Evolutionary conservation across 176 grass and related monocot genomes (phyloP).

Genomic region (Chrysopogon serrulatus): DNA sequence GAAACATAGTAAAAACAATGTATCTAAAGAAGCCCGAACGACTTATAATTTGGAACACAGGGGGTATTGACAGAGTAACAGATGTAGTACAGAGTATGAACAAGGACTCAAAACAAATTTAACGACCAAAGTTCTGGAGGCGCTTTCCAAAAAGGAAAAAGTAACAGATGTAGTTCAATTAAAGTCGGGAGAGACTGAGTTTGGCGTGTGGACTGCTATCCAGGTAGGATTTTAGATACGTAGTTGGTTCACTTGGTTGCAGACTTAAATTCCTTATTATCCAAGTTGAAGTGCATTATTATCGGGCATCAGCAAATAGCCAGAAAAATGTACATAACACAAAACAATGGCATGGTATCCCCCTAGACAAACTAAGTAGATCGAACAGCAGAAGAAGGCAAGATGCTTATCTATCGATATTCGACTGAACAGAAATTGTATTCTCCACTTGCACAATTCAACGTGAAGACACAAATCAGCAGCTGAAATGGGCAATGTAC

Average conservation of each 20-base stretch:
- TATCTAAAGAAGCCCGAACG: background rate
- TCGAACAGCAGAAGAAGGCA: background rate
- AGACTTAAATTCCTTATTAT: background rate
- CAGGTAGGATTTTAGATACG: background rate
- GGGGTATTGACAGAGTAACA: background rate
- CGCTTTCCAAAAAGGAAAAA: background rate
- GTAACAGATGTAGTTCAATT: background rate
- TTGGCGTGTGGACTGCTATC: background rate
- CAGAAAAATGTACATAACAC: background rate
- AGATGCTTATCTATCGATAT: background rate
- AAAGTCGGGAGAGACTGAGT: background rate
- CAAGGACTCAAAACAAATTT: too few relatives aligned
- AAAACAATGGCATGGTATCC: background rate
- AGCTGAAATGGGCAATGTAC: slow-evolving; percentile 24
- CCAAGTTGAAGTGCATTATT: background rate
- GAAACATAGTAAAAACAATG: background rate
- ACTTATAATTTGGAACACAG: background rate
- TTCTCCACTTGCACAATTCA: background rate
- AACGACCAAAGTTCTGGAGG: background rate
- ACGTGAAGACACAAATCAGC: background rate
- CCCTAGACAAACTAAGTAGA: background rate
- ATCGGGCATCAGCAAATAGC: background rate
- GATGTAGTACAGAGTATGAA: background rate
- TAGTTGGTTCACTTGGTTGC: background rate
- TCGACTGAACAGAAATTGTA: background rate